Evolutionary conservation across 306 rosid genomes (phyloP), one percentile per base, ranked within the genome.

Genomic region (Spatholobus suberectus): DNA sequence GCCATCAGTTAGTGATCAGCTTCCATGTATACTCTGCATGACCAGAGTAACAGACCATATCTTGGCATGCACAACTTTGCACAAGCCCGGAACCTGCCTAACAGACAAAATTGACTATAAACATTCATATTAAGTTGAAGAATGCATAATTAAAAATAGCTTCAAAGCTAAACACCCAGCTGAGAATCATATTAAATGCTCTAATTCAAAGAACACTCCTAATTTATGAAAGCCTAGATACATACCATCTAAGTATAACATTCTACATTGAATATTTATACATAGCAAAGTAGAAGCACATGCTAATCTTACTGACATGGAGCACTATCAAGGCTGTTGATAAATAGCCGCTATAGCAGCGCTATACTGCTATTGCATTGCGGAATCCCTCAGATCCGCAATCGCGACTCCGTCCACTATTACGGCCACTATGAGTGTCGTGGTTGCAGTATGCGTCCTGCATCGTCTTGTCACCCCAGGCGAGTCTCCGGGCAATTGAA

Each of bases 21-120:
- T 76, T 70, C 83, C 38, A 72, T 18, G 21, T 23, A 68, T 57
- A 59, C 54, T 35, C 72, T 0, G 32, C 47, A 17, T 70, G 54
- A 68, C 62, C 61, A 85, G 62, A 34, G 52, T 59, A 49, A 75
- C 75, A 62, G n/a, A 69, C 32, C 55, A 77, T 77, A 37, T 49
- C 27, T 62, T 41, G 65, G 49, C 71, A 65, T n/a, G 13, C 59
- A 65, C 66, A 52, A 78, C 12, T 38, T 40, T 10, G 70, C 78
- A 76, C 76, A 54, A 58, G 27, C 38, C 58, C 73, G 27, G 59
- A 54, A 74, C 68, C 74, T 57, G 52, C 78, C 26, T 37, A 47
- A 41, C 29, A 83, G 54, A 71, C 76, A 37, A 77, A 75, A 51
- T 51, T 78, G 34, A 73, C n/a, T 8, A 71, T 20, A 34, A 52